Percentiles rank a stretch among this genome's conserved stretches.
Evolutionary conservation across 1,284 basidiomycete genomes (phyloP).

Genomic region (Puccinia horiana): DNA sequence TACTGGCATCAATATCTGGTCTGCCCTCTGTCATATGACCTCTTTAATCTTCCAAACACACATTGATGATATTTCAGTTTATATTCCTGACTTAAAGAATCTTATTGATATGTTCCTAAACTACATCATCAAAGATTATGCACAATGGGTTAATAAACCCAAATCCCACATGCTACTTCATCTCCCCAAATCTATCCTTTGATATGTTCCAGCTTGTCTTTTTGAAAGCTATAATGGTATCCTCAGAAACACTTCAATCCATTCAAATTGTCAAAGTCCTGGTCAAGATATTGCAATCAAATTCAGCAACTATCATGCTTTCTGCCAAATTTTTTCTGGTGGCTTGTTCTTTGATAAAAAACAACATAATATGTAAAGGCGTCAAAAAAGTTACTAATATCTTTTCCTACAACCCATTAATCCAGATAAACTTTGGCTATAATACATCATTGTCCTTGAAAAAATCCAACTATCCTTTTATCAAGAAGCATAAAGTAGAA

Average conservation of each 20-base stretch:
- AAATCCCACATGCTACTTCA: conserved; percentile 13
- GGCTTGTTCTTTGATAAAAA: too few species aligned
- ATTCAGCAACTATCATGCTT: conserved; percentile 2
- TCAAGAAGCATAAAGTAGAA: neutral
- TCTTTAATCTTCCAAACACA: neutral
- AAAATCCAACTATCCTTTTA: neutral
- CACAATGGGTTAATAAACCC: conserved; percentile 7
- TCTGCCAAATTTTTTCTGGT: conserved; percentile 16
- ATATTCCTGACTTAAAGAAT: neutral
- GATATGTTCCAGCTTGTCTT: neutral
- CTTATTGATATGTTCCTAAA: neutral
- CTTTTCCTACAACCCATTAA: neutral
- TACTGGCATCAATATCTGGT: neutral
- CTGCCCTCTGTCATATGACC: neutral
- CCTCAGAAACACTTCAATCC: neutral
- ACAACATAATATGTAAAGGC: neutral
- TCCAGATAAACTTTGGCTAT: neutral
- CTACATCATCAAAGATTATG: neutral
- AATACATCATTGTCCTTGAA: neutral
- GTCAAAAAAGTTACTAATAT: neutral
- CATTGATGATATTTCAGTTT: neutral
- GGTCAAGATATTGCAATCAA: neutral
- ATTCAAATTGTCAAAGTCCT: conserved; percentile 9
- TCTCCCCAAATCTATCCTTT: neutral
- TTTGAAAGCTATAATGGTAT: conserved; percentile 4